Evolutionary conservation across 164 flowering plant species (phyloP), one percentile per base, ranked within the genome.

Genomic region (Houttuynia cordata): DNA sequence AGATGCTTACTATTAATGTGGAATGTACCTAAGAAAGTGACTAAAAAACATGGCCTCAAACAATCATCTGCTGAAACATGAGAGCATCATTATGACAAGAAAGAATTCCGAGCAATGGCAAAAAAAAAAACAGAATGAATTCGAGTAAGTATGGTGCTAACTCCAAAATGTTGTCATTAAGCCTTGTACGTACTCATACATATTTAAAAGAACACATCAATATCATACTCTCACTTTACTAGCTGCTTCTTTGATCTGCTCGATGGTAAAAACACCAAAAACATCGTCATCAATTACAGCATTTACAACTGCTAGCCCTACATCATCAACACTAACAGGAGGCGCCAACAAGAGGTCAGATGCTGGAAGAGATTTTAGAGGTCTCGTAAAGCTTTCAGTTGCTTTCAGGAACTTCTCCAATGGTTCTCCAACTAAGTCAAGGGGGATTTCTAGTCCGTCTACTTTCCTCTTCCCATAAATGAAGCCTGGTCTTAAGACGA

Each of bases 201-300:
- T 45, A 4, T 45, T 12, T 12, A 14, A 45, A 45, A 10, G 12
- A 12, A 12, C 17, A 10, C 37, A n/a, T 30, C 52, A 5, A 34
- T 7, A 56, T 79, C 70, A 81, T 10, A 73, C 90, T 68, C 68
- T 82, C 49, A 84, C 87, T 62, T 79, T 77, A 20, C 82, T 80
- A 34, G 97, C 96, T 42, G 99, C 97, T 79, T 83, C 87, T 76
- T 86, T 86, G 74, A 93, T 93, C 76, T 93, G 99, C 55, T 88
- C 89, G 14, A 93, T 88, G 24, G 94, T 87, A 74, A 88, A 88
- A 68, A 88, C 70, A 54, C 99, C 99, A 63, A 93, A 93, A 75
- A 83, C 67, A 52, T 93, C 92, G 52, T 87, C 91, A 66, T 90
- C 96, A n/a, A 21, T 64, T 17, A 88, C 74, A 24, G 85, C 94